phyloP scores from a whole-genome alignment of 306 rosid species.

The Vigna radiata region DNA sequence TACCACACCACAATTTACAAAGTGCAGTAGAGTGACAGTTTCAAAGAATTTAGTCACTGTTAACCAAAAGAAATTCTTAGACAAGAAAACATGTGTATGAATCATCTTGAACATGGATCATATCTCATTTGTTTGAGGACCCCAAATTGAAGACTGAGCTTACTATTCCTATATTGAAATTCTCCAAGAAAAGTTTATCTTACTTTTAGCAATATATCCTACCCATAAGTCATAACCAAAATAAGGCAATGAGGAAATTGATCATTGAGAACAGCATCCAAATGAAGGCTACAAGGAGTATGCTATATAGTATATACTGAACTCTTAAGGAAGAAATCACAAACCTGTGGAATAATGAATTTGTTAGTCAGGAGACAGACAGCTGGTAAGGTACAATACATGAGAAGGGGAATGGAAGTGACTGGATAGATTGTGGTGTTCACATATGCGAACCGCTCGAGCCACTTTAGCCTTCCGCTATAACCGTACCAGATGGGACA shows the following conservation, averaged over 20 bases:
- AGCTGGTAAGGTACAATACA: conserved; percentile 89
- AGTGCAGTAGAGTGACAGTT: not conserved
- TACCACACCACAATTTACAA: conserved; percentile 1
- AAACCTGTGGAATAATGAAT: conserved; percentile 93
- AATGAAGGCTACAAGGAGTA: not conserved
- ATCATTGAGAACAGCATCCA: not conserved
- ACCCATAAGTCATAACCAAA: not conserved
- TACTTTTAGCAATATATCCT: not conserved
- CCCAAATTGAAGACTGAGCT: not conserved
- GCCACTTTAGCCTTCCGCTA: conserved; percentile 85
- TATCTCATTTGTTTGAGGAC: conserved; percentile 3
- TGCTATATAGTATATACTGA: not conserved
- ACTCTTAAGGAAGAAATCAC: conserved; percentile 40
- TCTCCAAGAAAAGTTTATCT: not conserved
- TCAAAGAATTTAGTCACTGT: not conserved
- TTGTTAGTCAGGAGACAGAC: conserved; percentile 93
- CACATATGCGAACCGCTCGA: conserved; percentile 78
- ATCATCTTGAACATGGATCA: conserved; percentile 2
- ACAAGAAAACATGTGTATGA: not conserved
- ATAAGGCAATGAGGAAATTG: not conserved
- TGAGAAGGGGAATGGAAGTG: conserved; percentile 83
- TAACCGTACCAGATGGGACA: conserved; percentile 97
- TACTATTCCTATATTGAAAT: conserved; percentile 4
- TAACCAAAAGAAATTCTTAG: not conserved
- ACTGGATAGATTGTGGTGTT: conserved; percentile 92